Conservation (phyloP, 768 basidiomycete species). For the Amanita fuliginea region DNA sequence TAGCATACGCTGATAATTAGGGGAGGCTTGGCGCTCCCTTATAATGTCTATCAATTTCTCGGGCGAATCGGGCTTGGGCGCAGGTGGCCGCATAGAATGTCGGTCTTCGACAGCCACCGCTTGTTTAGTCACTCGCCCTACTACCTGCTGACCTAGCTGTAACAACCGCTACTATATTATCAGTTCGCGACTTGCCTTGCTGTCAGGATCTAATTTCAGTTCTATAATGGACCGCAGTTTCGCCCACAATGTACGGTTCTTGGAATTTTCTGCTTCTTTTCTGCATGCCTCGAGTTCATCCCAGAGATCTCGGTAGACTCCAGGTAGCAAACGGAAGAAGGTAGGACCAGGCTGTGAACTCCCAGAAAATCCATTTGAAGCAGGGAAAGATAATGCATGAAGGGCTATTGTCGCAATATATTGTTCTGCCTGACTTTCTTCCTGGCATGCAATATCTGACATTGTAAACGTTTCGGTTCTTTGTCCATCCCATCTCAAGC, state of each 20-base stretch:
- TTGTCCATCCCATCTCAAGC: constrained; percentile 61
- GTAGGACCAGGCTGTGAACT: constrained; percentile 38
- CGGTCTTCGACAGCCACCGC: background rate
- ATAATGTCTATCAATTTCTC: constrained; percentile 52
- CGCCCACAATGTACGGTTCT: constrained; percentile 64
- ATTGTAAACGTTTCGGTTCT: constrained; percentile 63
- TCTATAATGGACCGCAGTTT: constrained; percentile 55
- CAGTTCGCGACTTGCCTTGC: constrained; percentile 24
- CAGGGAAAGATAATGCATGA: constrained; percentile 62
- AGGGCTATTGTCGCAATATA: constrained; percentile 83
- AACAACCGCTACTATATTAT: background rate
- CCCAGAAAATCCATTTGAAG: constrained; percentile 48
- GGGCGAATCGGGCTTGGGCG: constrained; percentile 17
- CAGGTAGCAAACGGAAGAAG: constrained; percentile 72
- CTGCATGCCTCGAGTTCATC: constrained; percentile 68
- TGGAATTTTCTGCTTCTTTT: constrained; percentile 46
- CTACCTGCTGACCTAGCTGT: background rate
- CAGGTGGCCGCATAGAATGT: background rate
- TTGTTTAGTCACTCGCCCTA: background rate
- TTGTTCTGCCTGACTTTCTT: constrained; percentile 75
- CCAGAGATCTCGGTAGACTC: constrained; percentile 84
- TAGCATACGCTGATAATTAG: constrained; percentile 81
- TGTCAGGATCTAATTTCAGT: constrained; percentile 35
- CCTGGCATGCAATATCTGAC: constrained; percentile 75
- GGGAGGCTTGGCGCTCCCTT: constrained; percentile 44